These are phyloP conservation scores for Dipodascus albidus DNA, from an alignment of 805 yeast species.

Conservation along the genomic window DNA sequence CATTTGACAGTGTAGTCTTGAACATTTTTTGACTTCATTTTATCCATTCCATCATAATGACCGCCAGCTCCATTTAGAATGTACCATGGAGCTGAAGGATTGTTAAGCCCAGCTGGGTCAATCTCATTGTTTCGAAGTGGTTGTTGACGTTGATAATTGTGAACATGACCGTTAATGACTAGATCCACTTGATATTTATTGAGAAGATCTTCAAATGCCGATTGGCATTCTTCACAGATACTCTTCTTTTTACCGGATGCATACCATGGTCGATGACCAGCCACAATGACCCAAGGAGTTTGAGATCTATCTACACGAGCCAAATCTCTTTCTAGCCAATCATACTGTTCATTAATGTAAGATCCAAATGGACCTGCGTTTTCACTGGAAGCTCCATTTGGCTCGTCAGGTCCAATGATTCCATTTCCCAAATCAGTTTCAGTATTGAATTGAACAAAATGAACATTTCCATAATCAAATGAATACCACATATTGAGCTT, in stretches of 20 bases:
- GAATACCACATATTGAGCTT: constrained; percentile 25
- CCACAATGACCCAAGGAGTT: constrained; percentile 21
- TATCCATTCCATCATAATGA: constrained; percentile 21
- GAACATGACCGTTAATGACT: constrained; percentile 18
- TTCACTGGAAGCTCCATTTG: constrained; percentile 9
- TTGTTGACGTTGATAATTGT: constrained; percentile 16
- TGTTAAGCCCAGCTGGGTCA: constrained; percentile 21
- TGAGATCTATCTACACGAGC: constrained; percentile 18
- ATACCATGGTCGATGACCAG: constrained; percentile 25
- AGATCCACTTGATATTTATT: constrained; percentile 17
- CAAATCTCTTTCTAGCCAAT: constrained; percentile 22
- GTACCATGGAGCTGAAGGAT: constrained; percentile 23
- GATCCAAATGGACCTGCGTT: constrained; percentile 16
- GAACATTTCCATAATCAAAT: constrained; percentile 24
- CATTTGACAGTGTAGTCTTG: not conserved
- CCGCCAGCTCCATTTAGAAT: constrained; percentile 24
- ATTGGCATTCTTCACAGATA: constrained; percentile 13
- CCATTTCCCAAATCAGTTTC: constrained; percentile 22
- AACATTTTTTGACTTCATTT: constrained; percentile 3
- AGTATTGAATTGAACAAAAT: constrained; percentile 21
- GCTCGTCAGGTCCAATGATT: constrained; percentile 12
- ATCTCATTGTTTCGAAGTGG: constrained; percentile 15
- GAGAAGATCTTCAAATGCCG: constrained; percentile 17
- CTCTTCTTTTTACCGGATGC: constrained; percentile 14
- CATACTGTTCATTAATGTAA: constrained; percentile 16